phyloP scores from a whole-genome alignment of 2,329 filamentous ascomycete genomes.

The Biscogniauxia marginata region DNA sequence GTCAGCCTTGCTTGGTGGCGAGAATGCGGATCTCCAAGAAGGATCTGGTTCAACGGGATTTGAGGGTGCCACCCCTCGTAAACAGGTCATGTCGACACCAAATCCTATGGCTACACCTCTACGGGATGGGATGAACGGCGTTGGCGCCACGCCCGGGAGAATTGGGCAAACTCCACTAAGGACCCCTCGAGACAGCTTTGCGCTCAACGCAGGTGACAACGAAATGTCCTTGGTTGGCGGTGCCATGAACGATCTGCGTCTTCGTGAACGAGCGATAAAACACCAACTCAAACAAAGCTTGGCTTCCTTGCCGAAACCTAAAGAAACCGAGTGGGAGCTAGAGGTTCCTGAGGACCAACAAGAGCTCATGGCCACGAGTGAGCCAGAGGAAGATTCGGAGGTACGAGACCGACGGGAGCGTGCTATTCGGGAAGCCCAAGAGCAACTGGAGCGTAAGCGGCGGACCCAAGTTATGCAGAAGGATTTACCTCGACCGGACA shows the following conservation, averaged over 20 bases:
- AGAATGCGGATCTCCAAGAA: conserved; percentile 87
- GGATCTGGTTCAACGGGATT: conserved; percentile 83
- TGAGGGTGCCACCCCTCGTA: conserved; percentile 77
- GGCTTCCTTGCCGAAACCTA: conserved; percentile 85
- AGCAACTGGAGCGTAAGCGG: conserved; percentile 76
- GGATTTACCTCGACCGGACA: conserved; percentile 72
- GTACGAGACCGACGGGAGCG: conserved; percentile 78
- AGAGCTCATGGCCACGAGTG: conserved; percentile 51
- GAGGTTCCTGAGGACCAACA: conserved; percentile 82
- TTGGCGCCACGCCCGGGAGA: conserved; percentile 66
- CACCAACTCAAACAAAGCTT: conserved; percentile 70
- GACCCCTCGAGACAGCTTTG: conserved; percentile 84
- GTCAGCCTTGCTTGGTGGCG: conserved; percentile 87
- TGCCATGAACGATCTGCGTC: conserved; percentile 73
- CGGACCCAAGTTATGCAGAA: conserved; percentile 91
- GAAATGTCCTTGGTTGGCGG: conserved; percentile 66
- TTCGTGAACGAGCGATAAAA: conserved; percentile 67
- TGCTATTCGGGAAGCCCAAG: conserved; percentile 67
- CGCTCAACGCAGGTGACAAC: conserved; percentile 71
- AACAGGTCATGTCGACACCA: conserved; percentile 81
- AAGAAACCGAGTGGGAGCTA: conserved; percentile 91
- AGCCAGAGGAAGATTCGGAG: conserved; percentile 61
- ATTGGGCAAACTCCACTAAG: conserved; percentile 80
- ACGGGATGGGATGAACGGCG: conserved; percentile 59
- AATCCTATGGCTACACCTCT: conserved; percentile 94